Conservation (phyloP, 306 rosid species). For the Cucurbita ficifolia region DNA sequence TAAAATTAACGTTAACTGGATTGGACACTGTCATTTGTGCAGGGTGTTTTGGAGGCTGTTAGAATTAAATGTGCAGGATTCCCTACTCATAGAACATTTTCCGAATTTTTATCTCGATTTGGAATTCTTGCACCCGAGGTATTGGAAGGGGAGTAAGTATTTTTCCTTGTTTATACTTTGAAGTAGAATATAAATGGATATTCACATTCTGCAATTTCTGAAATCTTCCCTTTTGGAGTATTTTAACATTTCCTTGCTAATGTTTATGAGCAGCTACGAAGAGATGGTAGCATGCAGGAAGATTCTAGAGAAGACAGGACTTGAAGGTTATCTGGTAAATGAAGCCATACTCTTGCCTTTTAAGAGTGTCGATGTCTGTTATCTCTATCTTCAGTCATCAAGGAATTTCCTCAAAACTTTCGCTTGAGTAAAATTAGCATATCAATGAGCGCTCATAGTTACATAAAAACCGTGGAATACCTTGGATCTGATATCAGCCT, state of each 20-base stretch:
- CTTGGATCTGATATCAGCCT: background rate
- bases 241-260: conserved; percentile 5
- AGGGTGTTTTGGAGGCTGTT: conserved; percentile 98
- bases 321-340: conserved; percentile 68
- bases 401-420: background rate
- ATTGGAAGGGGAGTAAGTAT: conserved; percentile 53
- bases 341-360: background rate
- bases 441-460: background rate
- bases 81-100: conserved; percentile 64
- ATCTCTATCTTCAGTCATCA: background rate
- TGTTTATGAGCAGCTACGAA: conserved; percentile 39
- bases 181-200: background rate
- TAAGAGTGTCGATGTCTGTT: background rate
- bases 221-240: background rate
- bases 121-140: conserved; percentile 67
- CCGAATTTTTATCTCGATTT: conserved; percentile 51
- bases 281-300: conserved; percentile 47
- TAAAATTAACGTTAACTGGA: background rate
- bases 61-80: conserved; percentile 89
- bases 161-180: background rate
- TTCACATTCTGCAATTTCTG: background rate
- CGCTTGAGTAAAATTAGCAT: background rate
- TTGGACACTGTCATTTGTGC: conserved; percentile 21
- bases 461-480: background rate
- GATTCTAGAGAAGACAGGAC: conserved; percentile 60